Evolutionary conservation across 306 rosid species (phyloP), one percentile per base, ranked within the genome.

Genomic region (Dalbergia cochinchinensis): DNA sequence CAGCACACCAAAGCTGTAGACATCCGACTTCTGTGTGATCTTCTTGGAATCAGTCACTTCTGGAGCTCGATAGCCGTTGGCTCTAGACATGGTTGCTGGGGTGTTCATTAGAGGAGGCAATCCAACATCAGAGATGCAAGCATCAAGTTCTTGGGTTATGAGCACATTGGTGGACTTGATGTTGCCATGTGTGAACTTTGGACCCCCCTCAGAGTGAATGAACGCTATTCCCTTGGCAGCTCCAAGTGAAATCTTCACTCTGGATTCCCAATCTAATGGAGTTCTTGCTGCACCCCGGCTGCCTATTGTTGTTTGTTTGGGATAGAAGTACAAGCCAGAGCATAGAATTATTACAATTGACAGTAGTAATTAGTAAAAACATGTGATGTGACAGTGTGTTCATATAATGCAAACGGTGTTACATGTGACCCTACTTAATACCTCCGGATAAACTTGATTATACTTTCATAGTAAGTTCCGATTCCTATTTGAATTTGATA

Each of bases 101-200:
- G 83, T 59, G 71, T 72, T 87, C 89, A 90, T 90, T 6, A 91
- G 62, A 16, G 92, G 85, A 55, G 90, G 72, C 78, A 92, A 45
- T 9, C 96, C 97, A 16, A 84, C 73, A 81, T 92, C 97, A 0
- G 91, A 39, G n/a, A 92, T 45, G 90, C 85, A 87, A 22, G 88
- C 83, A 0, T 91, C 96, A 0, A 86, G 87, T 18, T 92, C 96
- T 80, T 78, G 73, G 42, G 79, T 85, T 83, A 92, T 85, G 69
- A 92, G 94, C 77, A 92, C 86, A 53, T 92, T 92, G 67, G 92
- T 85, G 60, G 96, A 88, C 65, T 92, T 92, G 35, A 92, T 89
- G 89, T 92, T 89, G 57, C 97, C 97, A 65, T 92, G 97, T 78
- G 85, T 53, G 66, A 73, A 88, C 48, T 89, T 89, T 15, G 82